Conservation (phyloP, 441 rosid genomes). For the Eutrema salsugineum region DNA sequence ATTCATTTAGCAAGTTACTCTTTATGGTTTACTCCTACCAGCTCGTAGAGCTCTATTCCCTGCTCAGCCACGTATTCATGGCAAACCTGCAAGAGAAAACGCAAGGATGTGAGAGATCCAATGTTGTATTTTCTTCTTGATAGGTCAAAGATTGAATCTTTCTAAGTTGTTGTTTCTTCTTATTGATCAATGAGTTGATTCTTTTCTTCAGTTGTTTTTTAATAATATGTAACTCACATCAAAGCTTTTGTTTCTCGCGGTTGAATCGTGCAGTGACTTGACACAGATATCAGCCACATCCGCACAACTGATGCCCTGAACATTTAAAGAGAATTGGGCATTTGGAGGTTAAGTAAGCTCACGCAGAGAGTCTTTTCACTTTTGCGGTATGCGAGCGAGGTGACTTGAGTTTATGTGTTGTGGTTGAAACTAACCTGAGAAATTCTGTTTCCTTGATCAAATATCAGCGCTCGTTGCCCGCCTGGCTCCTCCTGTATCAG, state of each 20-base stretch:
- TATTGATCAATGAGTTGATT: neutral
- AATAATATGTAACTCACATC: constrained; percentile 53
- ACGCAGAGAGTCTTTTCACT: neutral
- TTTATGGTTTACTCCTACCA: constrained; percentile 46
- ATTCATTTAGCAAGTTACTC: neutral
- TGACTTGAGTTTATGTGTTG: neutral
- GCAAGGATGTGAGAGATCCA: constrained; percentile 2
- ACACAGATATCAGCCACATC: constrained; percentile 97
- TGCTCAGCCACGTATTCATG: constrained; percentile 86
- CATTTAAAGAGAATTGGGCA: neutral
- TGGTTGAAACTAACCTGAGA: constrained; percentile 51
- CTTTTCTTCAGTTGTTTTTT: neutral
- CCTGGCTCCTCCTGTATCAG: constrained; percentile 90
- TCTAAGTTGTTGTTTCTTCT: neutral
- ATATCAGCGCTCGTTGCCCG: constrained; percentile 95
- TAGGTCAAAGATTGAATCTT: neutral
- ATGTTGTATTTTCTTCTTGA: neutral
- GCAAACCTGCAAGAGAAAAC: constrained; percentile 60
- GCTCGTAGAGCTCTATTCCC: constrained; percentile 89
- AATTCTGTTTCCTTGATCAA: constrained; percentile 94
- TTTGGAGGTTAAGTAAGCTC: neutral
- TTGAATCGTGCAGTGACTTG: constrained; percentile 91
- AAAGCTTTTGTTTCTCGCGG: constrained; percentile 97
- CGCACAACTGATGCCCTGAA: constrained; percentile 88
- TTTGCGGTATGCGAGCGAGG: neutral